Evolutionary conservation across 139 green algal genomes (phyloP).

Genomic region (Chlamydomonas sphaeroides): DNA sequence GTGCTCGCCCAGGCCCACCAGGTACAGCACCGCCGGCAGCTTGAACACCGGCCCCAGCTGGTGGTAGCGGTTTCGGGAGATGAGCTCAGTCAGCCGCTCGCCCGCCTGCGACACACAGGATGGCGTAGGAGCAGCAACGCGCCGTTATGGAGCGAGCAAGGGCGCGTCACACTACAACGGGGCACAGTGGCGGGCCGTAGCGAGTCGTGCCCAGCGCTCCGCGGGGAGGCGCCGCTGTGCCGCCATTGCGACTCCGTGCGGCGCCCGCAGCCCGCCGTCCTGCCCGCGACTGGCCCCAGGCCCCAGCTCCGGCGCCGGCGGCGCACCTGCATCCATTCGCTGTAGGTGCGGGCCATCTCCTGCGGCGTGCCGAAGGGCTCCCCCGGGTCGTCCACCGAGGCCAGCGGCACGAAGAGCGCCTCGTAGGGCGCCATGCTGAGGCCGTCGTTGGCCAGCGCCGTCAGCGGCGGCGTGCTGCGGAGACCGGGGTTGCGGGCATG

Average conservation of each 20-base stretch:
- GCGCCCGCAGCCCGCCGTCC: too few relatives aligned
- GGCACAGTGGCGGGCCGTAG: too few relatives aligned
- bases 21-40: slow-evolving; percentile 24
- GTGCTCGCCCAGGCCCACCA: slow-evolving; percentile 20
- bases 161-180: too few relatives aligned
- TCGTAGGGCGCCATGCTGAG: slow-evolving; percentile 4
- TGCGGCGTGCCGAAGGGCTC: neutral
- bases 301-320: too few relatives aligned
- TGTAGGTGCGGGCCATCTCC: neutral
- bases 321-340: slow-evolving; percentile 22
- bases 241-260: too few relatives aligned
- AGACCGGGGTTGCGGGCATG: neutral
- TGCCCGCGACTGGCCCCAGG: too few relatives aligned
- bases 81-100: neutral
- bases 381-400: neutral
- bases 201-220: too few relatives aligned
- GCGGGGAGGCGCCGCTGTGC: too few relatives aligned
- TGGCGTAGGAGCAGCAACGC: too few relatives aligned
- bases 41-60: neutral
- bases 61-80: slow-evolving; percentile 2
- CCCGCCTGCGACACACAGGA: too few relatives aligned
- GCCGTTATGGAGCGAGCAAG: too few relatives aligned
- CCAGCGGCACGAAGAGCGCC: slow-evolving; percentile 20
- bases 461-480: neutral
- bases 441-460: slow-evolving; percentile 11